These are phyloP conservation scores for Poteriospumella lacustris DNA, from an alignment of 108 stramenopile genomes.

Conservation along the genomic window DNA sequence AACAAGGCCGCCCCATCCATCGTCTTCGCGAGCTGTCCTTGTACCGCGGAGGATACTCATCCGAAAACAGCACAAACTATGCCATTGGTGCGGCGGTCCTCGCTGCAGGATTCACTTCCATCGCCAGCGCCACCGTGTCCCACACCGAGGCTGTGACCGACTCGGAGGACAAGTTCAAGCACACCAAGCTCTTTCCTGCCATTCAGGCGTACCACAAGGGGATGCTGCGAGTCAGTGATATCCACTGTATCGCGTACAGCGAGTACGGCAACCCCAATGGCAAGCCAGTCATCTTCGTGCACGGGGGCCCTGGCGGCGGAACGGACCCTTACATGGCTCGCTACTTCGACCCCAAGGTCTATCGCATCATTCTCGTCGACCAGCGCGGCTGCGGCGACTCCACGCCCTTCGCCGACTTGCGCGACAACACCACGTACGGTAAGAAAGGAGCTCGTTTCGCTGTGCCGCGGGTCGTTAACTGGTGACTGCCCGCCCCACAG, in stretches of 20 bases:
- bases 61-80: too few species aligned
- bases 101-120: too few species aligned
- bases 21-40: too few species aligned
- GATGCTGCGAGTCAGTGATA: slow-evolving; percentile 31
- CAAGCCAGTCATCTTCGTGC: slow-evolving; percentile 42
- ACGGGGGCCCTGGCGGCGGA: slow-evolving; percentile 49
- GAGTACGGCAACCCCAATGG: slow-evolving; percentile 37
- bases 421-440: slow-evolving; percentile 27
- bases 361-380: slow-evolving; percentile 70
- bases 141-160: too few species aligned
- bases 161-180: too few species aligned
- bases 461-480: too few species aligned
- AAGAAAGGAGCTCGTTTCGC: too few species aligned
- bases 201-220: slow-evolving; percentile 28
- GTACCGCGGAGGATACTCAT: too few species aligned
- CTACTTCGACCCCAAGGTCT: slow-evolving; percentile 43
- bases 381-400: slow-evolving; percentile 70
- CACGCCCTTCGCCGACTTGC: slow-evolving; percentile 33
- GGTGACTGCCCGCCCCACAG: too few species aligned
- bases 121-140: too few species aligned
- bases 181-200: slow-evolving; percentile 25
- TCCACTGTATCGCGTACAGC: slow-evolving; percentile 40
- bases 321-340: slow-evolving; percentile 16
- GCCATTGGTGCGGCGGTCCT: too few species aligned
- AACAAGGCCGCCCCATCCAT: too few species aligned